These are phyloP conservation scores for Pulveroboletus ravenelii DNA, from an alignment of 768 basidiomycete species.

Conservation along the genomic window DNA sequence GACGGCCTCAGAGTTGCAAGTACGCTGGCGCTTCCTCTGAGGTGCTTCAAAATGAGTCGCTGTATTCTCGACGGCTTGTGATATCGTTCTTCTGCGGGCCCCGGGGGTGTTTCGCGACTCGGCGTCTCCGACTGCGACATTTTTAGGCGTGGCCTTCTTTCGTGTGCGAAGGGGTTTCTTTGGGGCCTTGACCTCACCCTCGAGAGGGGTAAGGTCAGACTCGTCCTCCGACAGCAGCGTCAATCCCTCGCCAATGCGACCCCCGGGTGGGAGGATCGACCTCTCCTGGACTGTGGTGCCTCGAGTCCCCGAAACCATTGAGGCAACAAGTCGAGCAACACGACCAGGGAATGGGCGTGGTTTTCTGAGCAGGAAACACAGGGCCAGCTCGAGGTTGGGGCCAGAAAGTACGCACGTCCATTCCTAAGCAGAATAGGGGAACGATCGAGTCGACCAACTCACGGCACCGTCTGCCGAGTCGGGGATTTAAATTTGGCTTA, in stretches of 20 bases:
- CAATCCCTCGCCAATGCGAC: neutral
- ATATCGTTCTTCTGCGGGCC: slow-evolving; percentile 4
- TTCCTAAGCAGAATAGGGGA: slow-evolving; percentile 10
- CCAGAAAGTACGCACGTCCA: neutral
- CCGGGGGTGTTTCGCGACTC: neutral
- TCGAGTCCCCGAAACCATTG: neutral
- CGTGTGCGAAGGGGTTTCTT: neutral
- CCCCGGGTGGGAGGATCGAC: slow-evolving; percentile 2
- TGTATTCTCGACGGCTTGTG: slow-evolving; percentile 12
- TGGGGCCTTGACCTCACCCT: slow-evolving; percentile 2
- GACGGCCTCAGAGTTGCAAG: slow-evolving; percentile 42
- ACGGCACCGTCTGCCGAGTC: slow-evolving; percentile 10
- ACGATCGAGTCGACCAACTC: too few relatives aligned
- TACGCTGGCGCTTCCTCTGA: slow-evolving; percentile 28
- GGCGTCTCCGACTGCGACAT: neutral
- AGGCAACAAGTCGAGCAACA: neutral
- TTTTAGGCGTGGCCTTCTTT: neutral
- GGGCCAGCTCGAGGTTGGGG: neutral
- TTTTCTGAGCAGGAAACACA: neutral
- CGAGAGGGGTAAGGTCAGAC: slow-evolving; percentile 16
- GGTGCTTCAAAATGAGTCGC: slow-evolving; percentile 2
- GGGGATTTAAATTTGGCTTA: slow-evolving; percentile 18
- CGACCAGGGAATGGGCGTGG: too few relatives aligned
- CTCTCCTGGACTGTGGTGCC: neutral
- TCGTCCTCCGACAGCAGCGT: neutral